These are phyloP conservation scores for Leishmania gerbilli DNA, from an alignment of 208 protist genomes.

Conservation along the genomic window DNA sequence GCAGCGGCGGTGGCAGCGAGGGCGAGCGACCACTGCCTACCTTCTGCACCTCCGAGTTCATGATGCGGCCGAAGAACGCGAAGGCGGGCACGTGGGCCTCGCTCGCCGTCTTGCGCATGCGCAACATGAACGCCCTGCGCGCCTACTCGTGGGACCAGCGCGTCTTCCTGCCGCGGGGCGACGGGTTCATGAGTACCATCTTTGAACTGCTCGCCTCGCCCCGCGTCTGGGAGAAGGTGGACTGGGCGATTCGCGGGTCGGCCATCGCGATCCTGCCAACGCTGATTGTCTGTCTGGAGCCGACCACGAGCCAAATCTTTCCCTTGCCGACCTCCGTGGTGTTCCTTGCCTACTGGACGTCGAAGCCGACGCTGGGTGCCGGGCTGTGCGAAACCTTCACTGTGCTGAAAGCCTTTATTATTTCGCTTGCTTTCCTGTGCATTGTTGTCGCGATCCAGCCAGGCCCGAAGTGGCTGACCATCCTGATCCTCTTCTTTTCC, in stretches of 20 bases:
- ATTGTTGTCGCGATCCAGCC: conserved; percentile 69
- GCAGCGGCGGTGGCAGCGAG: neutral
- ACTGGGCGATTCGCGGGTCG: conserved; percentile 79
- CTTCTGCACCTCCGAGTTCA: neutral
- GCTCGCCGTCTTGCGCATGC: conserved; percentile 43
- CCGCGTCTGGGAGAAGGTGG: conserved; percentile 85
- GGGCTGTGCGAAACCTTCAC: conserved; percentile 74
- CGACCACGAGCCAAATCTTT: conserved; percentile 64
- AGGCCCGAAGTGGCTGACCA: conserved; percentile 53
- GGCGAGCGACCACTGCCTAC: neutral
- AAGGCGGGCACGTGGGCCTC: neutral
- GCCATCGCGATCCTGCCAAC: conserved; percentile 77
- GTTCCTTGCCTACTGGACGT: conserved; percentile 86
- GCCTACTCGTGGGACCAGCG: conserved; percentile 84
- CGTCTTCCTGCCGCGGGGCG: conserved; percentile 49
- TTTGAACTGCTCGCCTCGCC: conserved; percentile 74
- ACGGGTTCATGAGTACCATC: conserved; percentile 43
- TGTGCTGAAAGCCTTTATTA: conserved; percentile 72
- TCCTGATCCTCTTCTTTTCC: conserved; percentile 70
- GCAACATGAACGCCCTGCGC: conserved; percentile 71
- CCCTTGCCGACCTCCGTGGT: conserved; percentile 69
- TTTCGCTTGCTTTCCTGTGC: conserved; percentile 58
- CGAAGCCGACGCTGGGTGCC: conserved; percentile 78
- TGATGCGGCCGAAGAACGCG: neutral
- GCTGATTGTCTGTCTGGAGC: conserved; percentile 79